Evolutionary conservation across 441 rosid species (phyloP), one percentile per base, ranked within the genome.

Genomic region (Croton setiger): DNA sequence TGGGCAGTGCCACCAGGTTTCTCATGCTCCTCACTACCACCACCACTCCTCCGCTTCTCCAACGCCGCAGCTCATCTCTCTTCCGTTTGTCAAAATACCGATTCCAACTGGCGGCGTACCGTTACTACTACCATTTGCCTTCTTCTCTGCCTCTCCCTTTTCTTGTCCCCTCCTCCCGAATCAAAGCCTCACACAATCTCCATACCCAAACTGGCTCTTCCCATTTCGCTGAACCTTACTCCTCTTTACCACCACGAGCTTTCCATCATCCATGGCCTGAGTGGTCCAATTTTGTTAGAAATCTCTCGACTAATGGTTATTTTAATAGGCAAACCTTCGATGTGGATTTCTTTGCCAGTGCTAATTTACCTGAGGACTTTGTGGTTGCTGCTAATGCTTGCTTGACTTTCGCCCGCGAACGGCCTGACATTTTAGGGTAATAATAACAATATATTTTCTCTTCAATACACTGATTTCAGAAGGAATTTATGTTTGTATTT

Each of bases 1-100:
- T 90, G 96, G 82, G 88, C 67, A 79, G 77, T 78, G 78, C 88
- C 78, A 74, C 88, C 62, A 83, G 90, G 71, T 71, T 92, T 79
- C 72, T 92, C 74, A 59, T 82, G 67, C 83, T 87, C 57, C 83
- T 88, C 44, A 81, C 87, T 64, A 70, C 86, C 52, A 75, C 77
- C 72, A 71, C 84, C 63, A 54, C 63, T 35, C 81, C 74, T 59
- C 67, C 72, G n/a, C 68, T 67, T 36, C 82, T 77, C 66, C 74
- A 36, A 67, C 86, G 77, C 63, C 72, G 33, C 68, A 63, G 36
- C 48, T 63, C 76, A 23, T 39, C 71, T 55, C 75, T 69, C 35
- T 67, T 59, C 44, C 72, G 41, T 35, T 49, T 61, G 55, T 39
- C 66, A 60, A 57, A 68, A 71, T 66, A 1, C 67, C 77, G 55